Evolutionary conservation across 2,329 filamentous ascomycete species (phyloP), one percentile per base, ranked within the genome.

Genomic region (Thielaviopsis populi): DNA sequence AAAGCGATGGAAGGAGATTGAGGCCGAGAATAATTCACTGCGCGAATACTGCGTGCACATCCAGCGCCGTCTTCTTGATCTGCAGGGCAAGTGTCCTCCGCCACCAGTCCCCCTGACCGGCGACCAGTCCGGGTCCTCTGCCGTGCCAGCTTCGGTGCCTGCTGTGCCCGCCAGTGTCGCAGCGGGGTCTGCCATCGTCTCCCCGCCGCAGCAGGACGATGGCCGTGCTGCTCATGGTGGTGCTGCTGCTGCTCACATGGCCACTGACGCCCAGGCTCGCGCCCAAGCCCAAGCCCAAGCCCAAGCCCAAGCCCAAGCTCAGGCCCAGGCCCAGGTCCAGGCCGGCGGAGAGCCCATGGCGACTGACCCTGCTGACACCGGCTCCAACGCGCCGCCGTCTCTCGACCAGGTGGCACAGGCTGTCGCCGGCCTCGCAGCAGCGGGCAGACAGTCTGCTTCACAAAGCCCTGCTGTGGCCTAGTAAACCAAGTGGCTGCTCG

Each of bases 1-100:
- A 68, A 82, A 88, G 67, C 83, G 82, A 64, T 90, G 83, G 74
- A 94, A 95, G 73, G 77, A 80, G n/a, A 77, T 95, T 30, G 89
- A 96, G 72, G 79, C 83, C 33, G 92, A 99, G 73, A 96, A 96
- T 75, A 94, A 91, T 72, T 84, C 88, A 67, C 79, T 99, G 50
- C 86, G 91, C 69, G 91, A 96, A 73, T 97, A 97, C 75, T 87
- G 96, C 69, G 87, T 96, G 71, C 88, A 87, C 69, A 80, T 99
- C 17, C 94, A 99, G 74, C 87, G 88, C 4, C 85, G 89, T 48
- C 80, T 97, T 42, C 80, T 96, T 66, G 91, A 96, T 69, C 82
- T 85, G 2, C 85, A 90, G 69, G 87, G 88, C 71, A 91, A 96
- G 69, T 85, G 88, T 63, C 94, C 94, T 0, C 88, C 87, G 67